These are phyloP conservation scores for Benincasa hispida DNA, from an alignment of 306 rosid species.

Conservation along the genomic window DNA sequence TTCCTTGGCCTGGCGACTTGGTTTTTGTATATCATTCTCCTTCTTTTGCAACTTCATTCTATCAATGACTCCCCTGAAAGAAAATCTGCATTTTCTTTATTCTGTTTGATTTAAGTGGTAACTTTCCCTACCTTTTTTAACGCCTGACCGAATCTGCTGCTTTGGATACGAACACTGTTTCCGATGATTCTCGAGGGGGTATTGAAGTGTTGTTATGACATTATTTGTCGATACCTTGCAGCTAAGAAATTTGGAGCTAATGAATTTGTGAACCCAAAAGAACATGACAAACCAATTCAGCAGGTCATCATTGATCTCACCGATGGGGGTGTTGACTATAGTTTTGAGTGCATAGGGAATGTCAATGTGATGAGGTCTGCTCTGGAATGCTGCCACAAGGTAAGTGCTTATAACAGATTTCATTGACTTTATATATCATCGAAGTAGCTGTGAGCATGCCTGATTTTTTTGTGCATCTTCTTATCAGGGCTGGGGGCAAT, in stretches of 20 bases:
- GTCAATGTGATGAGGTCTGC: constrained; percentile 90
- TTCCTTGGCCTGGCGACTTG: neutral
- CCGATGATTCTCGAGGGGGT: neutral
- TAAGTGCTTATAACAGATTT: constrained; percentile 7
- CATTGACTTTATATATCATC: neutral
- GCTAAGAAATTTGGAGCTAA: constrained; percentile 85
- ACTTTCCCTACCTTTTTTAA: neutral
- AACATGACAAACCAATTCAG: constrained; percentile 78
- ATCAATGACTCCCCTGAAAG: neutral
- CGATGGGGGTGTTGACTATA: constrained; percentile 89
- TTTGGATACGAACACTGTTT: neutral
- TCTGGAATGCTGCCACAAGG: constrained; percentile 96
- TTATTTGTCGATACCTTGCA: constrained; percentile 21
- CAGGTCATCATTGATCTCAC: constrained; percentile 79
- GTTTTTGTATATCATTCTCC: neutral
- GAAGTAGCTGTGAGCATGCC: neutral
- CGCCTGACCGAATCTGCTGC: neutral
- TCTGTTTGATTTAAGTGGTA: neutral
- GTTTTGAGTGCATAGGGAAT: constrained; percentile 98
- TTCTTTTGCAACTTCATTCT: neutral
- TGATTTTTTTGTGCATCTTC: constrained; percentile 3
- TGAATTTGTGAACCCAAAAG: constrained; percentile 87
- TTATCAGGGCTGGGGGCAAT: constrained; percentile 90
- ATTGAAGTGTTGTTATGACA: neutral
- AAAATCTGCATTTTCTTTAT: neutral